phyloP scores from a whole-genome alignment of 2,329 filamentous ascomycete genomes.

The Thielaviopsis musarum region DNA sequence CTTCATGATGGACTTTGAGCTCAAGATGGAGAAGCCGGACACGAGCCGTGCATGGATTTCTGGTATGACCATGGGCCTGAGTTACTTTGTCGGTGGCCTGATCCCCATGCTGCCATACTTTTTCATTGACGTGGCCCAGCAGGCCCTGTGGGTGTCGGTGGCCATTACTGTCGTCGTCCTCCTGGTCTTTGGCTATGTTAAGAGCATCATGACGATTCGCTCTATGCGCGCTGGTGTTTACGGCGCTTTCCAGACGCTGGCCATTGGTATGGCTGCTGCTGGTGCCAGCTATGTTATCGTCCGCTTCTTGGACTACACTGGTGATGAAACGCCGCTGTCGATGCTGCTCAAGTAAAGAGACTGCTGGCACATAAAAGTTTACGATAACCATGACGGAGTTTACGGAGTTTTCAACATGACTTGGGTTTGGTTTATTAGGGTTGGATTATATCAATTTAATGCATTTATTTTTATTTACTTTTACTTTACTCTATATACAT shows the following conservation, averaged over 20 bases:
- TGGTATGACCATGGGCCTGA: constrained; percentile 47
- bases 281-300: constrained; percentile 49
- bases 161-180: constrained; percentile 42
- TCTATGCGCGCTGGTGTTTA: constrained; percentile 29
- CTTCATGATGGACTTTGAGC: constrained; percentile 45
- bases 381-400: not conserved
- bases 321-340: constrained; percentile 1
- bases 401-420: not conserved
- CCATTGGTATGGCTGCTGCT: constrained; percentile 48
- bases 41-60: constrained; percentile 33
- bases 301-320: constrained; percentile 29
- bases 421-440: not conserved
- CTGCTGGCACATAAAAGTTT: not conserved
- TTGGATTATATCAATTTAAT: not conserved
- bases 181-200: constrained; percentile 47
- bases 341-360: not conserved
- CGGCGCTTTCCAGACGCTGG: constrained; percentile 46
- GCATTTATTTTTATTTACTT: not conserved
- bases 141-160: constrained; percentile 42
- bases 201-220: constrained; percentile 35
- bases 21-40: constrained; percentile 29
- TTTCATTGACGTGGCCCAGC: constrained; percentile 28
- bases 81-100: constrained; percentile 54
- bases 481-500: not conserved
- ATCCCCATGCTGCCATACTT: constrained; percentile 59